Percentiles rank a stretch among this genome's conserved stretches.
phyloP scores from a whole-genome alignment of 306 rosid species.

The Oxytropis ochrocephala region DNA sequence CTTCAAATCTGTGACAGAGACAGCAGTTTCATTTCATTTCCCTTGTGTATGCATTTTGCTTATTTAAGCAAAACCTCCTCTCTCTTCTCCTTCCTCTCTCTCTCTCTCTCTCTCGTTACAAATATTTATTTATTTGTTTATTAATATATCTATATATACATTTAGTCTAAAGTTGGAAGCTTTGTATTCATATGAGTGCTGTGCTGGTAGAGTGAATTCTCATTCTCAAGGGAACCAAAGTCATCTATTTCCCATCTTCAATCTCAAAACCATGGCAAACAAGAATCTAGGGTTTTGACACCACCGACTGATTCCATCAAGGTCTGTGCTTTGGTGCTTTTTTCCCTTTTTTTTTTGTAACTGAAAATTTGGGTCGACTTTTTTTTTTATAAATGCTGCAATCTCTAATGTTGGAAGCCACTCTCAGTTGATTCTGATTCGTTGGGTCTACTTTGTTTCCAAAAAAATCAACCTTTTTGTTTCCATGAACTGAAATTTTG shows the following conservation, averaged over 20 bases:
- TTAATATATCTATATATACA: slow-evolving; percentile 2
- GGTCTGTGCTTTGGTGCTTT: slow-evolving; percentile 53
- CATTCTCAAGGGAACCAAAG: slow-evolving; percentile 63
- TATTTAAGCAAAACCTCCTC: slow-evolving; percentile 43
- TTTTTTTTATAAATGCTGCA: slow-evolving; percentile 19
- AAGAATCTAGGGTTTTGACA: slow-evolving; percentile 90
- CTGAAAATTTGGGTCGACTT: slow-evolving; percentile 28
- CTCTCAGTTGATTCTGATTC: slow-evolving; percentile 33
- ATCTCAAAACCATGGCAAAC: slow-evolving; percentile 49
- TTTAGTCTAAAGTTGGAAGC: slow-evolving; percentile 45
- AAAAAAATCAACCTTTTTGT: neutral
- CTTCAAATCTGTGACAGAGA: slow-evolving; percentile 81
- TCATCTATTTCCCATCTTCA: slow-evolving; percentile 70
- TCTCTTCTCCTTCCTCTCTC: neutral
- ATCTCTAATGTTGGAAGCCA: slow-evolving; percentile 5
- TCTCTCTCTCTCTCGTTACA: slow-evolving; percentile 22
- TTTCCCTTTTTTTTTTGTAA: neutral
- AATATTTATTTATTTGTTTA: slow-evolving; percentile 8
- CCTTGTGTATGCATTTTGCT: slow-evolving; percentile 21
- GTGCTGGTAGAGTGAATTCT: slow-evolving; percentile 58
- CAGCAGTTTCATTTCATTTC: slow-evolving; percentile 57
- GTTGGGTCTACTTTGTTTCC: slow-evolving; percentile 15
- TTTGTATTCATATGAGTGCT: slow-evolving; percentile 46
- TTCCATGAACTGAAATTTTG: slow-evolving; percentile 17
- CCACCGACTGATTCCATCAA: slow-evolving; percentile 49